Percentiles rank a stretch among this genome's conserved stretches.
These are phyloP conservation scores for Jatropha multifida DNA, from an alignment of 441 rosid genomes.

Conservation along the genomic window DNA sequence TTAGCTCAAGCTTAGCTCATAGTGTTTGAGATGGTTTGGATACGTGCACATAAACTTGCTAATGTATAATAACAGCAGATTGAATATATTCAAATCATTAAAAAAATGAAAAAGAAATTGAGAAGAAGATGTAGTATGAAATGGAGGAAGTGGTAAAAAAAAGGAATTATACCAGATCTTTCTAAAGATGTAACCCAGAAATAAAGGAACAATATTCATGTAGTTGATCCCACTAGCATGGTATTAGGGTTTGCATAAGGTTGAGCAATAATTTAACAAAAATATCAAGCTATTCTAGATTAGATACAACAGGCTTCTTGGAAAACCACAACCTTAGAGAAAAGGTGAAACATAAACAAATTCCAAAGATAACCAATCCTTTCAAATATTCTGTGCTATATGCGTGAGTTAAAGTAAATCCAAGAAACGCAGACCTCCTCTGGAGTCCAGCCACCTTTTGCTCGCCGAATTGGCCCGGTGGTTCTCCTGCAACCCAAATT, in stretches of 20 bases:
- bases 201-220: not conserved
- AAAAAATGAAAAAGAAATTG: not conserved
- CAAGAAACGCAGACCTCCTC: slow-evolving; percentile 65
- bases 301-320: slow-evolving; percentile 1
- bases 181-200: not conserved
- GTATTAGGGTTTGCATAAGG: not conserved
- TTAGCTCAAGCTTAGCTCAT: no score
- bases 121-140: not conserved
- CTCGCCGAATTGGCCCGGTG: slow-evolving; percentile 91
- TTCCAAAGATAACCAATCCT: not conserved
- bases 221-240: not conserved
- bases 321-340: slow-evolving; percentile 3
- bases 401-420: not conserved
- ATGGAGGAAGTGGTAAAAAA: not conserved
- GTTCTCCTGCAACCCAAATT: slow-evolving; percentile 67
- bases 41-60: no score
- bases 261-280: not conserved
- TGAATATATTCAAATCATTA: no score
- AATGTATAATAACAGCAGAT: no score
- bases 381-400: not conserved
- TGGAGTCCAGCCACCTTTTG: slow-evolving; percentile 99
- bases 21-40: no score
- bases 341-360: not conserved
- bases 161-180: not conserved
- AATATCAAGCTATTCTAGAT: not conserved